Evolutionary conservation across 192 early-diverging fungal genomes (phyloP), one percentile per base, ranked within the genome.

Genomic region (Rhizophagus sp.): DNA sequence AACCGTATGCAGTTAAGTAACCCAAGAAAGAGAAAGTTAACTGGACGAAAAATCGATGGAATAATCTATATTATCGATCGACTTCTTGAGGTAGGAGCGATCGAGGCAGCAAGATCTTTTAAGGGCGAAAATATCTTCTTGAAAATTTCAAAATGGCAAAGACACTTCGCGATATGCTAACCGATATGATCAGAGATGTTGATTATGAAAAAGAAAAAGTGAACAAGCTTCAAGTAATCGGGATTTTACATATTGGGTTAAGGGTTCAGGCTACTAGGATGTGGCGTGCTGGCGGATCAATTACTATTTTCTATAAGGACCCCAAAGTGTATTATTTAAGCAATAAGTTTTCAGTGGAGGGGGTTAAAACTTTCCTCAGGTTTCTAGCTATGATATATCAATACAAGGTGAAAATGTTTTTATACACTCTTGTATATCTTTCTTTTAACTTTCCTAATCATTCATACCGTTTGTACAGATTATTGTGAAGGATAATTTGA

Each of bases 191-290:
- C 4, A 61, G 24, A 10, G 73, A 0, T 2, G 50, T 74, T 0
- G 17, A 74, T 61, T 36, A 25, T 71, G 36, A 71, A 34, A 19
- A 44, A 70, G 33, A 70, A 70, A 70, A 39, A 7, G 36, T 30
- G 4, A 44, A 70, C 0, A 71, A 44, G 19, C 41, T 71, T 41
- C 36, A 71, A 44, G 36, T 74, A 61, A 27, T 74, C 27, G 50
- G 73, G 11, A 74, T 74, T 1, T 74, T 74, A 57, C 73, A 61
- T 33, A 3, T 61, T 30, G 12, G 69, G 8, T 44, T 71, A 44
- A 41, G 69, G 39, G 22, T 71, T 44, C 36, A 71, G 19, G 0
- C 15, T 71, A 4, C 19, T 19, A 71, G 12, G 41, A 1, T 71
- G 11, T 71, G 69, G 36, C 34, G 11, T 71, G 36, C 34, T 41